These are phyloP conservation scores for Mortierella sp. DNA, from an alignment of 371 early-diverging fungal species.

Conservation along the genomic window DNA sequence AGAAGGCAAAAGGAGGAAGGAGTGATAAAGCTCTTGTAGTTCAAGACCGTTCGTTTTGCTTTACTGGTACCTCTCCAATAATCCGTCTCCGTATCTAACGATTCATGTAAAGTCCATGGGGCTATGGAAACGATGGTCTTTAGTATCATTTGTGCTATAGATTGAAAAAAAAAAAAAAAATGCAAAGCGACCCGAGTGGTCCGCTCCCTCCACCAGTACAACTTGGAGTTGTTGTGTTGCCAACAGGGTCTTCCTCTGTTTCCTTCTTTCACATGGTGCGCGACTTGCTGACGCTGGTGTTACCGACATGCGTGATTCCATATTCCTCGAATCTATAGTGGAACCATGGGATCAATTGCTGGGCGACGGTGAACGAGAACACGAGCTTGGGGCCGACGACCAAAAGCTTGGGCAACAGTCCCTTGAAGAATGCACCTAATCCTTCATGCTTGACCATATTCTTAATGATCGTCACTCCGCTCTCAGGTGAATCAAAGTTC, in stretches of 20 bases:
- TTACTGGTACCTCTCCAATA: neutral
- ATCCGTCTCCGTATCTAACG: too few species aligned
- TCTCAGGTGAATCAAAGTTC: conserved; percentile 88
- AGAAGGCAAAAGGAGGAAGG: conserved; percentile 48
- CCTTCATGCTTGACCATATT: conserved; percentile 94
- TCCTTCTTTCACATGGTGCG: neutral
- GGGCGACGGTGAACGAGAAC: conserved; percentile 97
- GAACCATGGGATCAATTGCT: conserved; percentile 91
- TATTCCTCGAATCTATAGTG: conserved; percentile 60
- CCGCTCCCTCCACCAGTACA: too few species aligned
- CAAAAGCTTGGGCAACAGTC: conserved; percentile 94
- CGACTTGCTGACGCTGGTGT: conserved; percentile 27
- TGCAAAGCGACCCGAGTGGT: too few species aligned
- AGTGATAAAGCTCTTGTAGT: conserved; percentile 15
- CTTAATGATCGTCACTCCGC: conserved; percentile 86
- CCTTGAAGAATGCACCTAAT: conserved; percentile 96
- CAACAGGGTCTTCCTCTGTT: neutral
- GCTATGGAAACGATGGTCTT: too few species aligned
- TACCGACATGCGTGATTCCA: conserved; percentile 56
- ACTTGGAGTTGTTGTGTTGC: neutral
- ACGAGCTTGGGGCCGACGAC: conserved; percentile 98
- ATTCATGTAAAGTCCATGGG: too few species aligned
- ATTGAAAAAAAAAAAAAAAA: too few species aligned
- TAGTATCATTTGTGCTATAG: too few species aligned
- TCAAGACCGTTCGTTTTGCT: neutral